Evolutionary conservation across 1,284 basidiomycete genomes (phyloP).

Genomic region (Ustilago lituana): DNA sequence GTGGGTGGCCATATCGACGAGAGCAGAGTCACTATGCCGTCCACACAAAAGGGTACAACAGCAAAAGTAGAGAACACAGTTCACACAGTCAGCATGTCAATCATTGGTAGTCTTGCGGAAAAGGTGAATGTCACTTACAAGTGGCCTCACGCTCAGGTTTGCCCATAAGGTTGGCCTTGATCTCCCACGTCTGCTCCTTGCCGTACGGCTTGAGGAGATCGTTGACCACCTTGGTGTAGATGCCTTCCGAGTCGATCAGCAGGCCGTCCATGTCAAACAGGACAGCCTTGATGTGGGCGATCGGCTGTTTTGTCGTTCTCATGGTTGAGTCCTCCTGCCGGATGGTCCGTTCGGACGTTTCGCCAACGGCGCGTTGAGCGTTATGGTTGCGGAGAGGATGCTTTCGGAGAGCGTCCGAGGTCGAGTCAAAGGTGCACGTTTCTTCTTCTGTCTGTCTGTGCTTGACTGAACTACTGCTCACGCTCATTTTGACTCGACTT

Average conservation of each 20-base stretch:
- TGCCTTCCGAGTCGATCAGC: constrained; percentile 64
- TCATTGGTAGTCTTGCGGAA: no score
- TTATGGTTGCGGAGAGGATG: background rate
- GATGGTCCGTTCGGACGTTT: background rate
- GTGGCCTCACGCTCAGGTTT: constrained; percentile 65
- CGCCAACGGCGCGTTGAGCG: constrained; percentile 3
- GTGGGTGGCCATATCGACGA: constrained; percentile 60
- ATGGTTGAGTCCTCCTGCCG: constrained; percentile 1
- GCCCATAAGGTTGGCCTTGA: constrained; percentile 67
- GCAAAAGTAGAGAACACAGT: no score
- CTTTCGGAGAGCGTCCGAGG: constrained; percentile 6
- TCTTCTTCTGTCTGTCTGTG: no score
- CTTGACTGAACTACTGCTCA: background rate
- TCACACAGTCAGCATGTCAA: no score
- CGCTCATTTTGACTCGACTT: background rate
- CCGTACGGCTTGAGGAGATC: constrained; percentile 64
- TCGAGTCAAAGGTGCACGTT: no score
- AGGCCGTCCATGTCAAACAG: constrained; percentile 66
- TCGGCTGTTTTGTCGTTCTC: constrained; percentile 18
- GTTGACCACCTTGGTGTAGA: constrained; percentile 67
- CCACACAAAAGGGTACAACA: no score
- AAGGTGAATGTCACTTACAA: constrained; percentile 14
- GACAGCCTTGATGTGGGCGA: constrained; percentile 52
- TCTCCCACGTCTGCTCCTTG: constrained; percentile 67
- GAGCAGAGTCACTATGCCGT: constrained; percentile 55